A percentile compares a stretch with the other conserved stretches of the same genome.
Conservation (phyloP, 768 basidiomycete species). For the Boletellus ananiceps region DNA sequence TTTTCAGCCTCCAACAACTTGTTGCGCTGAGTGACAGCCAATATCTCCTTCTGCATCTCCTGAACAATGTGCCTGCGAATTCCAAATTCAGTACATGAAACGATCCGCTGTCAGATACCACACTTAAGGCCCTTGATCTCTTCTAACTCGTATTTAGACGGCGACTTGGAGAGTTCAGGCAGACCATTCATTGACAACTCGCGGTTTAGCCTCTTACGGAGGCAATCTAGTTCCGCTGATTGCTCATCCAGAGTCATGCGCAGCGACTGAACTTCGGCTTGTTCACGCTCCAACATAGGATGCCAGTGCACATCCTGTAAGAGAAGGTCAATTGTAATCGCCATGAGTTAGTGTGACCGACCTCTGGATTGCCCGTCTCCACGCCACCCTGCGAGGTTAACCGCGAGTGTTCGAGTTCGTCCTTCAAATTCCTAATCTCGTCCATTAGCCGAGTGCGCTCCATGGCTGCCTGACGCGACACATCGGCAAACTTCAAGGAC, state of each 20-base stretch:
- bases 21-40: constrained; percentile 54
- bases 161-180: constrained; percentile 27
- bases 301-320: constrained; percentile 27
- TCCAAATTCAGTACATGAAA: neutral
- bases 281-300: constrained; percentile 28
- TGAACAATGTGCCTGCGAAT: constrained; percentile 73
- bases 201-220: constrained; percentile 57
- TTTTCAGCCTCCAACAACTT: constrained; percentile 78
- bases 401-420: constrained; percentile 40
- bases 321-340: constrained; percentile 1
- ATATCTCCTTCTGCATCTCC: constrained; percentile 80
- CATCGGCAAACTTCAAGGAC: constrained; percentile 44
- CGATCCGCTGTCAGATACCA: neutral
- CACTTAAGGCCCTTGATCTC: constrained; percentile 86
- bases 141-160: constrained; percentile 50
- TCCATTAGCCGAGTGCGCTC: constrained; percentile 50
- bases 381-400: constrained; percentile 19
- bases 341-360: neutral
- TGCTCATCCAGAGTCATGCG: constrained; percentile 36
- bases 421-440: constrained; percentile 53
- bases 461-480: constrained; percentile 43
- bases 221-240: constrained; percentile 48
- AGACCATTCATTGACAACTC: constrained; percentile 47
- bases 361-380: constrained; percentile 26
- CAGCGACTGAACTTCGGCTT: constrained; percentile 29